Evolutionary conservation across 345 rosid species (phyloP), one percentile per base, ranked within the genome.

Genomic region (Microcos paniculata): DNA sequence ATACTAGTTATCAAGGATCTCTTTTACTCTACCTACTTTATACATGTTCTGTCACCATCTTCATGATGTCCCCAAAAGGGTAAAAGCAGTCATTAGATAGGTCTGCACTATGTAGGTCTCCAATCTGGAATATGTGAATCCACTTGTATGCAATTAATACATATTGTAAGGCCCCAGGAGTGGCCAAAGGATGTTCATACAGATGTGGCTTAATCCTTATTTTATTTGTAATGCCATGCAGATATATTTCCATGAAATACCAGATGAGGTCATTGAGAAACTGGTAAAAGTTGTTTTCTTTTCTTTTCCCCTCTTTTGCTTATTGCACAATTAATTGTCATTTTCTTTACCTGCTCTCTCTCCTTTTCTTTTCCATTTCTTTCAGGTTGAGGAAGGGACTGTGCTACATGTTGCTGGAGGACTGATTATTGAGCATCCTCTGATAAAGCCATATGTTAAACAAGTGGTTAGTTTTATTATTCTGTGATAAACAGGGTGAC

Each of bases 381-480:
- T 75, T 8, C 82, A 91, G 99, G 80, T 96, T 64, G 91, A 89
- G 42, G 98, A 96, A 81, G 92, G 93, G 42, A 82, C 43, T 74
- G 94, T 90, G 76, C 90, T 91, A 63, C 80, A 86, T 31, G 93
- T 88, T 71, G 98, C 98, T 1, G 98, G 99, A 76, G 96, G 88
- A 45, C 90, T 96, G 28, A 78, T 89, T 58, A 88, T 89, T 4
- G 97, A 96, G 57, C 96, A 96, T 84, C 94, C 97, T 51, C 69
- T 88, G 81, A 75, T 92, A 42, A 77, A 83, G 80, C 94, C 98
- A 38, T 85, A 70, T 8, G 82, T 93, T 38, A 89, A 96, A 77
- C 74, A 89, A 85, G 93, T 90, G 97, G 99, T 96, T 58, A 11
- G 96, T 84, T 65, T 77, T 59, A 74, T 79, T 31, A n/a, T 61